Base-by-base conservation (phyloP, 2,329 filamentous ascomycete genomes). In the Coleophoma crateriformis region DNA sequence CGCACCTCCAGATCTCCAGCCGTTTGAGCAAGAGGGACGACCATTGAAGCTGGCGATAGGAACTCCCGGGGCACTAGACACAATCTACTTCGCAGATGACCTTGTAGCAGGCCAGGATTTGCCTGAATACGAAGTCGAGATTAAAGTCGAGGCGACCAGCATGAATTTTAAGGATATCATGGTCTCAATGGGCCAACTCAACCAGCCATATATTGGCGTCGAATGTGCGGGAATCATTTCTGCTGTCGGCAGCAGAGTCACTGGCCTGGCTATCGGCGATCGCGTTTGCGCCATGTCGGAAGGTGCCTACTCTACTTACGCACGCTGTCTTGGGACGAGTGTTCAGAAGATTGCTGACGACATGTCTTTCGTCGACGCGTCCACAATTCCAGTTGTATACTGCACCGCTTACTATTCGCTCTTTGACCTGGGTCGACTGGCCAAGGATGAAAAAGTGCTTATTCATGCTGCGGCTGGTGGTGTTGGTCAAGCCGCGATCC, bases 91-190 rank as follows among this genome's bases (percentile, higher is more conserved):
- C 41, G 46, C 46, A 6, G 59, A 63, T 42, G 60, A 63, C 47
- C 43, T 46, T 7, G 42, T 67, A 3, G 52, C 56, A 3, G 54
- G 46, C 1, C 49, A 47, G n/a, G 17, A 38, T 1, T 43, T 64
- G 15, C 44, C 47, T 7, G 57, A 57, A 6, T 42, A 57, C 19
- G 51, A 56, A 27, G 54, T 64, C 3, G 60, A 63, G 33, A 58
- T 64, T 12, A 46, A 57, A 33, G 51, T 59, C 47, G 68, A 68
- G 44, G 65, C 65, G 8, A 60, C 58, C 0, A 61, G 63, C 14
- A 53, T 69, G 33, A 69, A 68, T 48, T 67, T 67, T 54, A 63
- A 63, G 19, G 67, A 70, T 50, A 60, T 68, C 17, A 61, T 65
- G 45, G 59, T 66, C 4, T 56, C 64, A 2, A 67, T 67, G 62